Evolutionary conservation across 768 basidiomycete genomes (phyloP).

Genomic region (Boletus barrowsii): DNA sequence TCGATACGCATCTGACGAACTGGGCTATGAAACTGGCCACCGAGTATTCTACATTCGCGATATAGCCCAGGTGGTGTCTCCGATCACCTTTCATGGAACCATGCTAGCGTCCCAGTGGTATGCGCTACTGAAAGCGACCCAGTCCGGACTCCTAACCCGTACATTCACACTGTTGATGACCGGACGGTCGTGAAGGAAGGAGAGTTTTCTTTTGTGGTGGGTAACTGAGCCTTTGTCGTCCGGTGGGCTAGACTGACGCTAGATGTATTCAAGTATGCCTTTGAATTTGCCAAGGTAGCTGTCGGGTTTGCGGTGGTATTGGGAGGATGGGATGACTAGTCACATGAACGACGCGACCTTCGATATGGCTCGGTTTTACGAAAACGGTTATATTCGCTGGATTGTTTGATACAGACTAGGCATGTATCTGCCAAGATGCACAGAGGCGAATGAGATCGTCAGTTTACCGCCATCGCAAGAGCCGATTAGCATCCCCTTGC

Average conservation of each 20-base stretch:
- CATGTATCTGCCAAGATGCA: too few species aligned
- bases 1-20: slow-evolving; percentile 46
- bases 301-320: slow-evolving; percentile 59
- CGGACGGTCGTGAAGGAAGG: slow-evolving; percentile 22
- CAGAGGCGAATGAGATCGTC: too few species aligned
- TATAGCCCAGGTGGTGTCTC: slow-evolving; percentile 38
- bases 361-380: too few species aligned
- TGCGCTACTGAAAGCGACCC: slow-evolving; percentile 45
- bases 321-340: slow-evolving; percentile 19
- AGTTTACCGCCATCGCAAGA: too few species aligned
- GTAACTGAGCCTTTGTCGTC: neutral
- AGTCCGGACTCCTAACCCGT: slow-evolving; percentile 40
- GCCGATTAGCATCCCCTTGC: too few species aligned
- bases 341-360: too few species aligned
- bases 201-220: slow-evolving; percentile 44
- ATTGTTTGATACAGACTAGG: too few species aligned
- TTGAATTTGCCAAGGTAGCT: slow-evolving; percentile 59
- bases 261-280: slow-evolving; percentile 31
- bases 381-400: too few species aligned
- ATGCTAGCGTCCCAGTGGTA: slow-evolving; percentile 38
- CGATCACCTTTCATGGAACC: slow-evolving; percentile 48
- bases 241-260: too few species aligned
- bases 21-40: slow-evolving; percentile 34
- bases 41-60: slow-evolving; percentile 21
- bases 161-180: slow-evolving; percentile 35